Evolutionary conservation across 306 rosid genomes (phyloP).

Genomic region (Castanea sativa): DNA sequence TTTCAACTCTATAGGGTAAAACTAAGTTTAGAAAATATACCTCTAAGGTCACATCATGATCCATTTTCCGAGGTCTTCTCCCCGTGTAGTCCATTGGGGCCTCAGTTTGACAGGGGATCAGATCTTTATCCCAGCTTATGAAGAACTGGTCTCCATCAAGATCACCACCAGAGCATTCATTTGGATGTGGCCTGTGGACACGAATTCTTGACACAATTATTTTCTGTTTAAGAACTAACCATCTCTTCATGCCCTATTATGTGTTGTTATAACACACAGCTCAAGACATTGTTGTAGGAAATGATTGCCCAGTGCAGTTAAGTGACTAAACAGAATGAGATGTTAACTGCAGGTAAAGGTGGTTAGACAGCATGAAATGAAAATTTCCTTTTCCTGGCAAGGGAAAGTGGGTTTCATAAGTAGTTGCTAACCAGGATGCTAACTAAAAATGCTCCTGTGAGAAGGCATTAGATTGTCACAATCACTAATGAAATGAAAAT

Average conservation of each 20-base stretch:
- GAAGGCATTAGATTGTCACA: neutral
- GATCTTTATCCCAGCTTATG: constrained; percentile 77
- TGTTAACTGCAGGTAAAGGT: neutral
- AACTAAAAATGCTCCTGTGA: neutral
- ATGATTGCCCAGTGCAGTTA: neutral
- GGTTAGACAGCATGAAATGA: neutral
- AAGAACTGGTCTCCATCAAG: constrained; percentile 93
- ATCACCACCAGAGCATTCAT: constrained; percentile 98
- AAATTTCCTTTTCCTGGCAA: neutral
- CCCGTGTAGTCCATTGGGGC: constrained; percentile 83
- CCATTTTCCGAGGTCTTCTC: constrained; percentile 84
- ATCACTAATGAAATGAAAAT: neutral
- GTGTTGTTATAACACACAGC: neutral
- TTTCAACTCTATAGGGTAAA: neutral
- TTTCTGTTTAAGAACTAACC: constrained; percentile 1
- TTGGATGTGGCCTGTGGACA: constrained; percentile 86
- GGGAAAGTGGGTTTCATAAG: neutral
- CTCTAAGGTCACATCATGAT: constrained; percentile 77
- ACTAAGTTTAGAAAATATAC: constrained; percentile 33
- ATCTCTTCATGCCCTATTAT: neutral
- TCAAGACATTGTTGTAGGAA: neutral
- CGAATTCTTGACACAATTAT: constrained; percentile 18
- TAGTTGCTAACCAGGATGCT: neutral
- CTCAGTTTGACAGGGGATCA: constrained; percentile 59
- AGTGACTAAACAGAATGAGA: neutral